Percentiles rank a stretch among this genome's conserved stretches.
Conservation (phyloP, 2,329 filamentous ascomycete genomes). For the Trichoderma sp. region DNA sequence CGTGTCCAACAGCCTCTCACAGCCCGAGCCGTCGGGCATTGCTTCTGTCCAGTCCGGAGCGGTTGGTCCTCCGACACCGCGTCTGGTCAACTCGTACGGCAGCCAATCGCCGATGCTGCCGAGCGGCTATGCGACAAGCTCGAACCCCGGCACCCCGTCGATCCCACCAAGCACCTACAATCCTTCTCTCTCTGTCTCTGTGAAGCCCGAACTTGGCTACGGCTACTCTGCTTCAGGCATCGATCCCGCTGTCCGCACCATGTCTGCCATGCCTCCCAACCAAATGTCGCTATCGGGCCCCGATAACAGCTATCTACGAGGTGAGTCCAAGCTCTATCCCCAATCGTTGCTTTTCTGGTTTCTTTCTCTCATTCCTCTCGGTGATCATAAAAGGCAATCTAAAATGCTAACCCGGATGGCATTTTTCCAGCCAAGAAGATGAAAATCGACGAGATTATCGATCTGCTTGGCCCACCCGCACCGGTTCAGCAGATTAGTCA, state of each 20-base stretch:
- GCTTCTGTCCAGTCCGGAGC: slow-evolving; percentile 24
- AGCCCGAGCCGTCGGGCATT: slow-evolving; percentile 34
- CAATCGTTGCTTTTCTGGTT: slow-evolving; percentile 20
- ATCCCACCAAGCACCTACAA: slow-evolving; percentile 30
- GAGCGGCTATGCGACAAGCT: slow-evolving; percentile 38
- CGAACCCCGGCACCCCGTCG: slow-evolving; percentile 33
- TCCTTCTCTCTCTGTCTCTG: slow-evolving; percentile 32
- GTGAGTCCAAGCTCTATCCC: slow-evolving; percentile 40
- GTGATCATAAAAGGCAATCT: background rate
- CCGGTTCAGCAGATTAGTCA: slow-evolving; percentile 53
- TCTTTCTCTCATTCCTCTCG: background rate
- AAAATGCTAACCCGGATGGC: slow-evolving; percentile 24
- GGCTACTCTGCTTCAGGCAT: slow-evolving; percentile 52
- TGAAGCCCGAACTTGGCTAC: slow-evolving; percentile 43
- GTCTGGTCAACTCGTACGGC: slow-evolving; percentile 43
- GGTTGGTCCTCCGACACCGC: slow-evolving; percentile 25
- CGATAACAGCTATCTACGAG: slow-evolving; percentile 43
- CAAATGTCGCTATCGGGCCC: slow-evolving; percentile 28
- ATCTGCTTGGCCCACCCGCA: slow-evolving; percentile 56
- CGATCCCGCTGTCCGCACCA: slow-evolving; percentile 62
- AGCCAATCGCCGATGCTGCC: slow-evolving; percentile 45
- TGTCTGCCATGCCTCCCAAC: slow-evolving; percentile 27
- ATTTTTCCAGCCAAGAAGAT: slow-evolving; percentile 49
- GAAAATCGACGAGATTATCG: slow-evolving; percentile 71
- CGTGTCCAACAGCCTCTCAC: slow-evolving; percentile 32